phyloP scores from a whole-genome alignment of 176 grass and related monocot genomes.

The Phragmites australis region DNA sequence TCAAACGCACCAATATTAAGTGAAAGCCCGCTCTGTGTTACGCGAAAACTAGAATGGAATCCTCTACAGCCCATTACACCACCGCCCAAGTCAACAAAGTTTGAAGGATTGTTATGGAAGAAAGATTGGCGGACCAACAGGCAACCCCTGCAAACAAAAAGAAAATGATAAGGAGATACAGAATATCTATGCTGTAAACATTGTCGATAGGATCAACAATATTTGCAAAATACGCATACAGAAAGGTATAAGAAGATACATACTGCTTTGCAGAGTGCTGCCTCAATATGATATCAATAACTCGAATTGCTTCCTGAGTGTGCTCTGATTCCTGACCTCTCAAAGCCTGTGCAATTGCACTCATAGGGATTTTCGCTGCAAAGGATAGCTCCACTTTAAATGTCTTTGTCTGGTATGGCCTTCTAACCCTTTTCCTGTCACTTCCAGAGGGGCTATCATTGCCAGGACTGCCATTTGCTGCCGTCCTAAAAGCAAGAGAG shows the following conservation, averaged over 20 bases:
- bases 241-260: background rate
- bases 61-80: constrained; percentile 84
- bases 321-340: constrained; percentile 76
- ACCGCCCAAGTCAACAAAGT: constrained; percentile 79
- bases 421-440: constrained; percentile 60
- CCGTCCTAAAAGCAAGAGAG: constrained; percentile 33
- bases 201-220: background rate
- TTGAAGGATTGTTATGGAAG: constrained; percentile 74
- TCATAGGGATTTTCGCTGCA: constrained; percentile 83
- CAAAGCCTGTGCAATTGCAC: constrained; percentile 68
- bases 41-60: constrained; percentile 88
- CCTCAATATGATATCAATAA: constrained; percentile 84
- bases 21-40: constrained; percentile 80
- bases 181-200: background rate
- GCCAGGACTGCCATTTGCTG: constrained; percentile 62
- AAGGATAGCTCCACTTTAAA: constrained; percentile 74
- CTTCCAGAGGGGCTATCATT: constrained; percentile 54
- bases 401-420: constrained; percentile 64
- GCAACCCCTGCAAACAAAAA: constrained; percentile 68
- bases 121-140: constrained; percentile 82
- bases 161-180: background rate
- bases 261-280: constrained; percentile 86
- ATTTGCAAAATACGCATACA: background rate
- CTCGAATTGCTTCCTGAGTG: constrained; percentile 77
- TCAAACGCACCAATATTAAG: constrained; percentile 72